phyloP scores from a whole-genome alignment of 352 stramenopile species.

The Pythium chondricola region DNA sequence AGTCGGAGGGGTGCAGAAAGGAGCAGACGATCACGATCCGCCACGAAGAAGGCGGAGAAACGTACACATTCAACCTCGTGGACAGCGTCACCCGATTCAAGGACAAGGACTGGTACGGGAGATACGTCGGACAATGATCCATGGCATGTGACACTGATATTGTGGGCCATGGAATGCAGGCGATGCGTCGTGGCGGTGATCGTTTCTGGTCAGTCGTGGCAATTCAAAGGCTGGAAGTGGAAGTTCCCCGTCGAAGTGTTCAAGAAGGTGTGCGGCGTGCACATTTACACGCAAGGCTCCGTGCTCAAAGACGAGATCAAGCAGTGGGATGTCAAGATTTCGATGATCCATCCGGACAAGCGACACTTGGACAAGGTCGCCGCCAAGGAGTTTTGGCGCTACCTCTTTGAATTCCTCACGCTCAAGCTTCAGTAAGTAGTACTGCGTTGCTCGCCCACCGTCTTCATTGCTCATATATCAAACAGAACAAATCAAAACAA shows the following conservation, averaged over 20 bases:
- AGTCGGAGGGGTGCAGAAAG: constrained; percentile 74
- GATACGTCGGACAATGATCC: too few species aligned
- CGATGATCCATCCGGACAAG: constrained; percentile 91
- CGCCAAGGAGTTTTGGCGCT: constrained; percentile 87
- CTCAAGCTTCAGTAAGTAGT: constrained; percentile 74
- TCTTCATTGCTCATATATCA: background rate
- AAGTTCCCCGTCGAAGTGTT: constrained; percentile 89
- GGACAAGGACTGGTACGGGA: constrained; percentile 84
- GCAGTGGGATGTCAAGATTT: constrained; percentile 86
- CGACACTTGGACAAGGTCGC: constrained; percentile 88
- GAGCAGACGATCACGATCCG: constrained; percentile 75
- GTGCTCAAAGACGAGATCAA: constrained; percentile 80
- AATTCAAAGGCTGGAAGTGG: constrained; percentile 93
- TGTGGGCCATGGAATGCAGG: constrained; percentile 25
- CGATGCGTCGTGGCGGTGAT: constrained; percentile 86
- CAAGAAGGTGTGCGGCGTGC: constrained; percentile 84
- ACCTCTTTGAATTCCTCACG: constrained; percentile 85
- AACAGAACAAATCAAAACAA: too few species aligned
- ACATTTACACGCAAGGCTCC: constrained; percentile 82
- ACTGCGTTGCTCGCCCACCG: background rate
- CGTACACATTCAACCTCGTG: constrained; percentile 85
- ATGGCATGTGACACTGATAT: background rate
- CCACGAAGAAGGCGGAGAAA: constrained; percentile 73
- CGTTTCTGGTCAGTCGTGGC: constrained; percentile 84
- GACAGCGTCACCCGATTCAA: constrained; percentile 82